phyloP scores from a whole-genome alignment of 306 rosid genomes.

The Cicer yamashitae region DNA sequence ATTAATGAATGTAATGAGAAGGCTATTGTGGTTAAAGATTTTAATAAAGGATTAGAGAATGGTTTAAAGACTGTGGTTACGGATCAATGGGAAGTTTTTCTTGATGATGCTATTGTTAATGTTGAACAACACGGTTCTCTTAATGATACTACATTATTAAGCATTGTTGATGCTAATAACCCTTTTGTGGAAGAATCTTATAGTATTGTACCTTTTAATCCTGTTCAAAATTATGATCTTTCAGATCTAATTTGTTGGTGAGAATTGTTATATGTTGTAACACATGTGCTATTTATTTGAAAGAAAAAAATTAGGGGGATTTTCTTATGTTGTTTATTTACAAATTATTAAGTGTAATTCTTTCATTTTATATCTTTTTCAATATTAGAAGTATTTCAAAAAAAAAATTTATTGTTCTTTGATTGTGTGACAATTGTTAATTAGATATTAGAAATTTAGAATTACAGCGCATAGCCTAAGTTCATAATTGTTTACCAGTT shows the following conservation, averaged over 20 bases:
- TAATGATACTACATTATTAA: background rate
- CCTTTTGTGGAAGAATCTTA: conserved; percentile 48
- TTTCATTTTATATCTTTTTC: background rate
- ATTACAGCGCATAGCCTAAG: background rate
- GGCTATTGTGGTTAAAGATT: conserved; percentile 28
- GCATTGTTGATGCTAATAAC: background rate
- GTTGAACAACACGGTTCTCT: too few species aligned
- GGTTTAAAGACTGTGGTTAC: conserved; percentile 68
- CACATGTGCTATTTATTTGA: too few species aligned
- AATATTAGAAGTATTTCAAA: background rate
- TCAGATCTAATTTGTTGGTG: conserved; percentile 72
- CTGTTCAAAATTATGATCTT: conserved; percentile 43
- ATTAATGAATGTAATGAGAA: conserved; percentile 15
- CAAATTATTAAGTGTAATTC: background rate
- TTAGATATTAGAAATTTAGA: background rate
- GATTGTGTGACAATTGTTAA: background rate
- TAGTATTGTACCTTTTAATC: conserved; percentile 38
- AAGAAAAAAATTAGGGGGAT: background rate
- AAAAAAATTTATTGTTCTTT: background rate
- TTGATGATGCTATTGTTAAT: conserved; percentile 50
- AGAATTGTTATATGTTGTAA: background rate
- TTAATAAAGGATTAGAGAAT: background rate
- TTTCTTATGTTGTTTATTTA: background rate
- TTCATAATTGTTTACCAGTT: too few species aligned
- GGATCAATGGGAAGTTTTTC: conserved; percentile 79